Conservation (phyloP, 2,329 filamentous ascomycete species). For the Colletotrichum tropicicola region DNA sequence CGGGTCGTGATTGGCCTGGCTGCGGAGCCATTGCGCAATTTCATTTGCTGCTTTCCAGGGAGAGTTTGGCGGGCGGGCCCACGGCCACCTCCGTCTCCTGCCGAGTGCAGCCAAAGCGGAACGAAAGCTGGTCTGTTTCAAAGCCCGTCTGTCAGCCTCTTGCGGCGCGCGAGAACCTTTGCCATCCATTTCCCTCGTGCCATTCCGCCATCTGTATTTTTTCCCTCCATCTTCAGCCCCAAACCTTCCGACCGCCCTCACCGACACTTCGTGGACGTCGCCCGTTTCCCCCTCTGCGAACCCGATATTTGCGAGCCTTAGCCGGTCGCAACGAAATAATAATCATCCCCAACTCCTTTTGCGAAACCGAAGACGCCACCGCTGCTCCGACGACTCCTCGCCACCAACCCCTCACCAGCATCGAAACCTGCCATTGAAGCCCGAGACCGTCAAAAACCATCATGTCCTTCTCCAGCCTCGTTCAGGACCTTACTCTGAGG, state of each 20-base stretch:
- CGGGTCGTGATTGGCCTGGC: constrained; percentile 12
- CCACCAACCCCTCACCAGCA: not conserved
- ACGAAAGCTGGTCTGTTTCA: constrained; percentile 28
- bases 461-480: constrained; percentile 76
- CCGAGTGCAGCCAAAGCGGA: constrained; percentile 19
- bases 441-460: constrained; percentile 12
- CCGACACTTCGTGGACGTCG: not conserved
- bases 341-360: not conserved
- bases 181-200: constrained; percentile 3
- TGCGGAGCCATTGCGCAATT: not conserved
- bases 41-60: constrained; percentile 6
- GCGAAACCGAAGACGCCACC: not conserved
- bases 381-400: not conserved
- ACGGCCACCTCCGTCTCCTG: constrained; percentile 28
- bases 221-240: not conserved
- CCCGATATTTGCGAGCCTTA: not conserved
- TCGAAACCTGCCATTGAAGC: not conserved
- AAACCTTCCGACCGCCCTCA: not conserved
- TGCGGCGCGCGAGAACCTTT: not conserved
- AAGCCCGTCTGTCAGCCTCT: constrained; percentile 1
- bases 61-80: constrained; percentile 2
- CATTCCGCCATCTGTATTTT: not conserved
- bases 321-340: constrained; percentile 5
- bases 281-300: not conserved
- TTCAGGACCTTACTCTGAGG: constrained; percentile 70